Conservation (phyloP, 106 monocot genomes). For the Platanthera zijinensis region DNA sequence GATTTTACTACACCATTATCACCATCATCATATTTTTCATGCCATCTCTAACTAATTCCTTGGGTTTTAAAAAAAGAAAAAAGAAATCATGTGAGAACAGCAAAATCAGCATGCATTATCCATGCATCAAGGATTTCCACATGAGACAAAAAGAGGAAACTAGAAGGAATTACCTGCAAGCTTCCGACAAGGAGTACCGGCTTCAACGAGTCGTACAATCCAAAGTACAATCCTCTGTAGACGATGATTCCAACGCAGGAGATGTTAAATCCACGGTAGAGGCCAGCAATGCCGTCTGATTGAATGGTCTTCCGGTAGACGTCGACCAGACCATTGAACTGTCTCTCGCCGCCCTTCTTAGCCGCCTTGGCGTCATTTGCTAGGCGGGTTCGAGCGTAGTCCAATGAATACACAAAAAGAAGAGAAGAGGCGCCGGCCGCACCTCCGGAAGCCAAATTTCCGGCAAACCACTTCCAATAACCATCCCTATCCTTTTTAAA, state of each 20-base stretch:
- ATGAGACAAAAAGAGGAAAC: neutral
- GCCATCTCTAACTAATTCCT: neutral
- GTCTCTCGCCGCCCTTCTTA: constrained; percentile 44
- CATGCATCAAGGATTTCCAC: neutral
- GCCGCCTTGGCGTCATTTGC: constrained; percentile 44
- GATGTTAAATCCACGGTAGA: constrained; percentile 53
- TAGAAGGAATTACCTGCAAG: constrained; percentile 27
- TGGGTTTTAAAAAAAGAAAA: neutral
- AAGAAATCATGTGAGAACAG: no score
- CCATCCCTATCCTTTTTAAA: constrained; percentile 52
- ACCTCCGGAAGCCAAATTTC: constrained; percentile 55
- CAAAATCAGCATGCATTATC: neutral
- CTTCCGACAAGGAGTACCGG: constrained; percentile 41
- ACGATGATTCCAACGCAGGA: constrained; percentile 53
- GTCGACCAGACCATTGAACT: constrained; percentile 52
- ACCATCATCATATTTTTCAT: no score
- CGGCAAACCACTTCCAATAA: constrained; percentile 55
- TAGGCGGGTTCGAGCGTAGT: constrained; percentile 48
- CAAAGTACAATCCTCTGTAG: constrained; percentile 51
- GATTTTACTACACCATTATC: no score
- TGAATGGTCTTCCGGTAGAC: constrained; percentile 41
- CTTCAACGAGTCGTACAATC: constrained; percentile 51
- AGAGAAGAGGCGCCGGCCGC: constrained; percentile 47
- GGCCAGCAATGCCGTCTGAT: constrained; percentile 41
- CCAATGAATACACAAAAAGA: constrained; percentile 51